Base-by-base conservation (phyloP, 2,329 filamentous ascomycete genomes). In the Sporothrix pallida region DNA sequence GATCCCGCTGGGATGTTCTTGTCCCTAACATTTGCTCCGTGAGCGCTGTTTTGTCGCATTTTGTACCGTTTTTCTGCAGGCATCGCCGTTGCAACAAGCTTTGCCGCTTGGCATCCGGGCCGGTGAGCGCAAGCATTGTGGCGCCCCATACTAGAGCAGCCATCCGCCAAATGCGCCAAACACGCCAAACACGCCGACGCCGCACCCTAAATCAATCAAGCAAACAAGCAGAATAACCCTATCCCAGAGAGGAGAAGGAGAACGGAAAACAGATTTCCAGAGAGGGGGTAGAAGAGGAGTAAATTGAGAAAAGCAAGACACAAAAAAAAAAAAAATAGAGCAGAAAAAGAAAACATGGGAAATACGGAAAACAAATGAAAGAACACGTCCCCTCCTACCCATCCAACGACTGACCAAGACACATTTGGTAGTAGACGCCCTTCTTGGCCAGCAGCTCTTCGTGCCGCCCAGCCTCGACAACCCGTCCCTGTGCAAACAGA, bases 401-500 rank as follows among this genome's bases (percentile, higher is more conserved):
- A 58, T 76, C 75, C 37, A 76, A 52, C 3, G 75, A 74, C 60
- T 76, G 75, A 3, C 74, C 74, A 60, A 74, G 73, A 37, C 76
- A 77, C 76, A 89, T 79, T 76, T 88, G 86, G 72, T 82, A 85
- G 78, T 89, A 89, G 52, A 85, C 83, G 42, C 86, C 85, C 77
- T 82, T 83, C 73, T 82, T 83, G 54, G 79, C 83, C 79, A 86
- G 79, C 72, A 88, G 77, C 71, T 87, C 83, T 3, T 81, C 78
- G 77, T 92, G 90, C 20, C 84, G 87, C 2, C 90, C 90, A 70
- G 83, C 86, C 80, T 92, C 90, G 1, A 91, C 87, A 58, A 92
- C 85, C 78, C 80, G 81, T 23, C 90, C 90, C 73, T 87, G 84
- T 76, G 92, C 90, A 78, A 92, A 89, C 44, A 92, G 90, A 72